Base-by-base conservation (phyloP, 129 eudicot species). In the Ambrosia artemisiifolia region DNA sequence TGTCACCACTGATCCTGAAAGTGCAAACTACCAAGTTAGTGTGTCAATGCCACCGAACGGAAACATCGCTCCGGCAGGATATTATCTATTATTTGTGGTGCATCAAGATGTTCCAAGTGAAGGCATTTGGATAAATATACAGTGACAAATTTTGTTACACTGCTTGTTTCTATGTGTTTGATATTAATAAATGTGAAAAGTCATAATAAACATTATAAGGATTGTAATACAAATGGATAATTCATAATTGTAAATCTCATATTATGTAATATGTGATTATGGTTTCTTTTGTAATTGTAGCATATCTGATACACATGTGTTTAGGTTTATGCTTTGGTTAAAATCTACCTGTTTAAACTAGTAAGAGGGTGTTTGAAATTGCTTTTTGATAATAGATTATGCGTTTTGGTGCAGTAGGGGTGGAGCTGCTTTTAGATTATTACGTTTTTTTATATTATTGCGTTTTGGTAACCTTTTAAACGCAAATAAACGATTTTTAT, bases 71-170 rank as follows among this genome's bases (percentile, higher is more conserved):
- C 91, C 95, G 40, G 5, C 88, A 0, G 95, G 91, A 9, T 81
- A 55, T 61, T 88, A 91, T 48, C 51, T 91, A 12, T 40, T 91
- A 11, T 88, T 76, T 75, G 88, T 88, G 82, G 97, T 91, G 18
- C 88, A 88, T 55, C 67, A 81, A 36, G 85, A 72, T 17, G 65
- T 91, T 30, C 95, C 97, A 1, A 88, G 97, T 63, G 89, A 79
- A 49, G 97, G 91, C 7, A 82, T 82, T 70, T 89, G 96, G 96
- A 82, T 90, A 33, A 84, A 67, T 16, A 72, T 85, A 50, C 17
- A 35, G 11, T 74, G 65, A 74, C 33, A 12, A 17, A 72, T 3
- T 51, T 57, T 18, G 63, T 24, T 60, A 32, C 5, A 60, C 65
- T 60, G 32, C 7, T 60, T 57, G 40, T 13, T 2, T 32, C n/a